These are phyloP conservation scores for Crithidia acanthocephali DNA, from an alignment of 208 protist genomes.

Conservation along the genomic window DNA sequence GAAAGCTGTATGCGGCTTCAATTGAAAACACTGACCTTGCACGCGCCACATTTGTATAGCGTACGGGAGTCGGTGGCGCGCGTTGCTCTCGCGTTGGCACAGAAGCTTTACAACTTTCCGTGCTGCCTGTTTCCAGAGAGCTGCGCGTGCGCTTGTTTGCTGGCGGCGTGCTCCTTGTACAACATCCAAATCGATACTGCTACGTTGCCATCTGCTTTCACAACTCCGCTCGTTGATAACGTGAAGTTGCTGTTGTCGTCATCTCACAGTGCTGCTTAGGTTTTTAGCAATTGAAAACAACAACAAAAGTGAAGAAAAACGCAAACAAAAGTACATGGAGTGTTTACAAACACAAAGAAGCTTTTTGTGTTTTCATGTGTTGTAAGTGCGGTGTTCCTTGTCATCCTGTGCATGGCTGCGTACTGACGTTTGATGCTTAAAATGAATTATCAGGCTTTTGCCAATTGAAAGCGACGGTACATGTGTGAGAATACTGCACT, in stretches of 20 bases:
- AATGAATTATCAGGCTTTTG: no score
- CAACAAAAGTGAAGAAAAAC: not conserved
- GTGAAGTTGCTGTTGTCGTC: slow-evolving; percentile 4
- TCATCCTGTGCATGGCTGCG: no score
- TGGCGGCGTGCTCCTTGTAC: slow-evolving; percentile 38
- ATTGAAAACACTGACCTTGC: slow-evolving; percentile 46
- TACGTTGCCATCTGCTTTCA: slow-evolving; percentile 28
- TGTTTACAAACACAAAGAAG: no score
- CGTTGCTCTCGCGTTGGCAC: slow-evolving; percentile 58
- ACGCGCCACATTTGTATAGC: slow-evolving; percentile 19
- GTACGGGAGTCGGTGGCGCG: slow-evolving; percentile 48
- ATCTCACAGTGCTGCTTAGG: not conserved
- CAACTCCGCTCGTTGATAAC: slow-evolving; percentile 16
- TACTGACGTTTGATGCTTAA: no score
- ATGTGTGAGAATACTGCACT: no score
- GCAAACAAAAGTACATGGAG: not conserved
- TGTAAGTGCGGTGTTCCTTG: no score
- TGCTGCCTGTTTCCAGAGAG: slow-evolving; percentile 76
- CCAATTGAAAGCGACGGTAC: no score
- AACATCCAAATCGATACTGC: slow-evolving; percentile 12
- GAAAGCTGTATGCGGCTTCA: slow-evolving; percentile 72
- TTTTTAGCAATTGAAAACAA: no score
- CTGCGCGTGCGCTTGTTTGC: slow-evolving; percentile 58
- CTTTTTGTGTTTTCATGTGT: no score
- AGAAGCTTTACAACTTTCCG: slow-evolving; percentile 49